Conservation (phyloP, 257 asterid genomes). For the Catharanthus roseus region DNA sequence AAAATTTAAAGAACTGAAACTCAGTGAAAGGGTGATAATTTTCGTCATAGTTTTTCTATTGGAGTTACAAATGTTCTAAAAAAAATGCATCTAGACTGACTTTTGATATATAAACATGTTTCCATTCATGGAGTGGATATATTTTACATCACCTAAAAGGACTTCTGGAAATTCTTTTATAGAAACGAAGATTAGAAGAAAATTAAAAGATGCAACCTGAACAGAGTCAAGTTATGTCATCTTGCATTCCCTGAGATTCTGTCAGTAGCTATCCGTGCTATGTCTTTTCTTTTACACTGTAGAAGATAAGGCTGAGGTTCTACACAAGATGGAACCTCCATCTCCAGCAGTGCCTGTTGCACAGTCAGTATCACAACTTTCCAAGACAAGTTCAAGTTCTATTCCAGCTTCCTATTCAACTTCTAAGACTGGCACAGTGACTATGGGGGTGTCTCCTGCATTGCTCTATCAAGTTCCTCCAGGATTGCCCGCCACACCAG, state of each 20-base stretch:
- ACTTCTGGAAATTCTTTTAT: neutral
- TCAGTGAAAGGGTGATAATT: neutral
- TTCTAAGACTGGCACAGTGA: conserved; percentile 32
- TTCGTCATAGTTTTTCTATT: neutral
- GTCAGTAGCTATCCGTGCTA: neutral
- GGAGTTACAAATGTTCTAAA: neutral
- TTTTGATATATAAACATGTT: neutral
- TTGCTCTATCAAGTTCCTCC: conserved; percentile 53
- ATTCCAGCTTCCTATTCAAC: conserved; percentile 34
- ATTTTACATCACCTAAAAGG: neutral
- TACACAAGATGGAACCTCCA: conserved; percentile 38
- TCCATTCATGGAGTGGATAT: neutral
- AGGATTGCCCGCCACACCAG: conserved; percentile 46
- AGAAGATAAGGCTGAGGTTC: conserved; percentile 47
- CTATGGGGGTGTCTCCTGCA: conserved; percentile 43
- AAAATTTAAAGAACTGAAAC: neutral
- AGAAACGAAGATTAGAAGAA: neutral
- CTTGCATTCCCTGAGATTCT: neutral
- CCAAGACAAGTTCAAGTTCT: conserved; percentile 44
- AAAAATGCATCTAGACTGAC: neutral
- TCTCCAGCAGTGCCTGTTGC: conserved; percentile 39
- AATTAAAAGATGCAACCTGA: neutral
- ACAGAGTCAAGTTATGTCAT: neutral
- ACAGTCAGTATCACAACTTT: conserved; percentile 44
- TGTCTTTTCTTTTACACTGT: conserved; percentile 25